Percentiles rank a stretch among this genome's conserved stretches.
These are phyloP conservation scores for Phenoliferia sp. DNA, from an alignment of 1,284 basidiomycete genomes.

Conservation along the genomic window DNA sequence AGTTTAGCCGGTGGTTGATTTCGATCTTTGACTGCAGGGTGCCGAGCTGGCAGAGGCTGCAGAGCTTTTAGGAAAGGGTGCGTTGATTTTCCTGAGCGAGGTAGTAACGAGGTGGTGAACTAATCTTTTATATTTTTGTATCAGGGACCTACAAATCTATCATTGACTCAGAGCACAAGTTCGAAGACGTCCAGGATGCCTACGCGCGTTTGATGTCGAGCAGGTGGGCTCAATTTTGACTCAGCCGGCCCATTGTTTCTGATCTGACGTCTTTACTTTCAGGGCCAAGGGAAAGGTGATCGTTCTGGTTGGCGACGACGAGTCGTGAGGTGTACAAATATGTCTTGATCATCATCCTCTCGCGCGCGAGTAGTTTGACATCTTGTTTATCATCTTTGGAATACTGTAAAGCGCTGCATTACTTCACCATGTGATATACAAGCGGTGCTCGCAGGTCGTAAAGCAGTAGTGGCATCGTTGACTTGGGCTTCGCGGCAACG, in stretches of 20 bases:
- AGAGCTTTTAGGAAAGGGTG: constrained; percentile 42
- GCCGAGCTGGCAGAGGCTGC: constrained; percentile 32
- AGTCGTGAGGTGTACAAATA: no score
- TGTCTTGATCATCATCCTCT: no score
- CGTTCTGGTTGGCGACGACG: background rate
- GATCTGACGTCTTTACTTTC: background rate
- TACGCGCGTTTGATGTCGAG: constrained; percentile 56
- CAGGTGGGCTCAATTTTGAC: constrained; percentile 34
- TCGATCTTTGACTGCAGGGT: background rate
- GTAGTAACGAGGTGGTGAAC: background rate
- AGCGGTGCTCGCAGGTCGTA: no score
- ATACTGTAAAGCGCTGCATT: no score
- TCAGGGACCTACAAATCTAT: constrained; percentile 55
- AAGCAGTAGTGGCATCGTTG: no score
- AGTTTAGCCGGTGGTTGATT: background rate
- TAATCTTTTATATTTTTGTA: background rate
- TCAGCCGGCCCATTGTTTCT: no score
- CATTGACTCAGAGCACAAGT: constrained; percentile 58
- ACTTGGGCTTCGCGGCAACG: no score
- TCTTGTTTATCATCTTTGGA: no score
- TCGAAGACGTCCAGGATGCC: constrained; percentile 56
- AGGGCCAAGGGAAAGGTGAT: background rate
- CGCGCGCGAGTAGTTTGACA: no score
- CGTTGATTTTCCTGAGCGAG: background rate
- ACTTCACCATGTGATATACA: no score